Conservation (phyloP, 1,139 yeast species). For the Protomyces macrosporus region DNA sequence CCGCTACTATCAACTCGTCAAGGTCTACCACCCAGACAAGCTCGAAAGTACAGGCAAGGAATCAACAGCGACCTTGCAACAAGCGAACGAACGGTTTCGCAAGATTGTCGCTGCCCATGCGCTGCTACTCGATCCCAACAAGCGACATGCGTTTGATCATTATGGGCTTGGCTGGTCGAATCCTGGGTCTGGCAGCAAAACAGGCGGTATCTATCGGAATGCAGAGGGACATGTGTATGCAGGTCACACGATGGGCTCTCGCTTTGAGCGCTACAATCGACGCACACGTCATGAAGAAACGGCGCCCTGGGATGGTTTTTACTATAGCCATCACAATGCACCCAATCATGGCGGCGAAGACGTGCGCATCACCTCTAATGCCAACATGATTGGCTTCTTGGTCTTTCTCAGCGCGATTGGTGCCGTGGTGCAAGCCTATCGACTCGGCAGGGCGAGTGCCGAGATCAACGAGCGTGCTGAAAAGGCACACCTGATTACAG, state of each 20-base stretch:
- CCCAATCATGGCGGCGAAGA: not conserved
- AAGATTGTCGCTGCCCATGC: conserved; percentile 68
- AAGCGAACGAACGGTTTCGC: conserved; percentile 53
- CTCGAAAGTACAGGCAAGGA: conserved; percentile 4
- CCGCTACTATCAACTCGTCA: conserved; percentile 61
- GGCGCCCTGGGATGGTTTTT: conserved; percentile 23
- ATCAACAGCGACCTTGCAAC: conserved; percentile 25
- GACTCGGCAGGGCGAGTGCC: conserved; percentile 22
- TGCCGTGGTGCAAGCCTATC: conserved; percentile 19
- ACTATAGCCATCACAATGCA: conserved; percentile 1
- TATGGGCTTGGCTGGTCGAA: conserved; percentile 32
- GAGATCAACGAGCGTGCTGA: conserved; percentile 24
- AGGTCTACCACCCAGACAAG: conserved; percentile 79
- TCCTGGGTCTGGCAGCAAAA: conserved; percentile 6
- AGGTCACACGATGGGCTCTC: conserved; percentile 7
- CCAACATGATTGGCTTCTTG: conserved; percentile 19
- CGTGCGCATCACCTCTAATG: conserved; percentile 14
- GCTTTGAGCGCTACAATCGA: conserved; percentile 19
- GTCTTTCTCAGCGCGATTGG: conserved; percentile 24
- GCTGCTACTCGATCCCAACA: conserved; percentile 55
- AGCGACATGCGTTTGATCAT: conserved; percentile 45
- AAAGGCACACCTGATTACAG: conserved; percentile 9
- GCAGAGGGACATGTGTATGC: conserved; percentile 8
- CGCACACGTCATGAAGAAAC: conserved; percentile 20
- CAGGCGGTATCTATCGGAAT: not conserved